Conservation (phyloP, 2,329 filamentous ascomycete species). For the Colletotrichum magnum region DNA sequence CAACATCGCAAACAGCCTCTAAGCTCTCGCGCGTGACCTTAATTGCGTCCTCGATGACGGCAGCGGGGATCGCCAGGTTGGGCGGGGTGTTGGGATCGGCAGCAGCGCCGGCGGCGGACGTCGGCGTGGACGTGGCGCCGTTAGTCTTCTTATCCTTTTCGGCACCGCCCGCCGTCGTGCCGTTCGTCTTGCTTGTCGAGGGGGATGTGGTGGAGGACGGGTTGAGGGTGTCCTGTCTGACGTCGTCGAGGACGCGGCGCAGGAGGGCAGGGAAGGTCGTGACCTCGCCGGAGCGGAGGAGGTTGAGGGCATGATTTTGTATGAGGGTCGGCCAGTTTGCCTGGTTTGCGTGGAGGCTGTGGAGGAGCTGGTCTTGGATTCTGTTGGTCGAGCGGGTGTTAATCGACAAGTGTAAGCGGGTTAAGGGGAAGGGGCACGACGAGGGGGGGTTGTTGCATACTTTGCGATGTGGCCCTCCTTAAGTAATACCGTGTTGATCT, state of each 20-base stretch:
- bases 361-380: constrained; percentile 75
- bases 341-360: constrained; percentile 71
- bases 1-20: constrained; percentile 63
- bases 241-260: constrained; percentile 72
- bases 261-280: constrained; percentile 74
- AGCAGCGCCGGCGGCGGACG: constrained; percentile 26
- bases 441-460: constrained; percentile 54
- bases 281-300: constrained; percentile 72
- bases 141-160: constrained; percentile 38
- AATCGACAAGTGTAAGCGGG: neutral
- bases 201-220: constrained; percentile 46
- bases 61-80: constrained; percentile 69
- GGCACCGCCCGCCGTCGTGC: constrained; percentile 27
- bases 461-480: constrained; percentile 72
- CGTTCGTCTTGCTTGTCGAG: constrained; percentile 46
- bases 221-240: constrained; percentile 64
- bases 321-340: constrained; percentile 75
- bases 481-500: constrained; percentile 72
- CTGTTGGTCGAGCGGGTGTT: constrained; percentile 51
- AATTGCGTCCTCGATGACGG: constrained; percentile 74
- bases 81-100: constrained; percentile 44
- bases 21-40: constrained; percentile 71
- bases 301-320: constrained; percentile 70
- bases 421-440: neutral
- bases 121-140: constrained; percentile 27